phyloP scores from a whole-genome alignment of 225 moss, liverwort and hornwort species.

The Neckera pumila region DNA sequence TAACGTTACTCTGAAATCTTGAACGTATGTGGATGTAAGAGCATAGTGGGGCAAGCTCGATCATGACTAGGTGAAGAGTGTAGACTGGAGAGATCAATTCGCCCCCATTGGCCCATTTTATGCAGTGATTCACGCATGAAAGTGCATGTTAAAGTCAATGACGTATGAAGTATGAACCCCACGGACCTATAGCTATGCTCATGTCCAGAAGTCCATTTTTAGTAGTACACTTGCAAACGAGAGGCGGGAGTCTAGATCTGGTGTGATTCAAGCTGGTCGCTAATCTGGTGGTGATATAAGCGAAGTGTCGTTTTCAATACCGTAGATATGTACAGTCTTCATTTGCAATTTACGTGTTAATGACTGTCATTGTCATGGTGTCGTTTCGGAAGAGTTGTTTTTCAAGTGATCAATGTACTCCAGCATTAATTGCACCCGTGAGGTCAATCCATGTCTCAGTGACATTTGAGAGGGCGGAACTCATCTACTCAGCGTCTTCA shows the following conservation, averaged over 20 bases:
- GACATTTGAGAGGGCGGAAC: background rate
- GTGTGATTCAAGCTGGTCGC: background rate
- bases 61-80: background rate
- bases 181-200: background rate
- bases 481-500: background rate
- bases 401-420: background rate
- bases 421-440: background rate
- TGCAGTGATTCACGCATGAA: background rate
- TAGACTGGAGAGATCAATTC: background rate
- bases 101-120: background rate
- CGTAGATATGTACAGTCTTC: background rate
- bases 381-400: background rate
- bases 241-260: background rate
- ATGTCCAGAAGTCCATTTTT: background rate
- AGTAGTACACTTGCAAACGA: background rate
- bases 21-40: background rate
- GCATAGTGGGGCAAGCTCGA: background rate
- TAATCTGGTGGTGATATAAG: background rate
- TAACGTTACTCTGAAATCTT: background rate
- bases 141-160: background rate
- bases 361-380: background rate
- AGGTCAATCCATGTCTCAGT: background rate
- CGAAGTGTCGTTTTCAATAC: background rate
- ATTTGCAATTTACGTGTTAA: background rate
- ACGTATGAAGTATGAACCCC: background rate